Evolutionary conservation across 129 eudicot genomes (phyloP).

Genomic region (Artemisia argyi): DNA sequence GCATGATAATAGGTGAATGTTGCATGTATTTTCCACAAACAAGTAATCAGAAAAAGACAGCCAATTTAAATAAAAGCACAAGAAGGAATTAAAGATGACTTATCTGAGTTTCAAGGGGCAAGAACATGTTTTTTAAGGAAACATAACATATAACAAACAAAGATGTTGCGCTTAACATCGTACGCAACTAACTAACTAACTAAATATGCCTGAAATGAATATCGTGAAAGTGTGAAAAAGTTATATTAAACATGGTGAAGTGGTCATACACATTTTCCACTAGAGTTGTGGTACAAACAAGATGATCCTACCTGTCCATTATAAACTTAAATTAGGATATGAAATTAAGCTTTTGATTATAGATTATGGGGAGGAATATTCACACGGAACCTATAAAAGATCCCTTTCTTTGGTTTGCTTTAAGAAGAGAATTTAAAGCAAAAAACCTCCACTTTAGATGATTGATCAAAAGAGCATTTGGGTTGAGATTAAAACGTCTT

Average conservation of each 20-base stretch:
- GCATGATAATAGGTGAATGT: constrained; percentile 34
- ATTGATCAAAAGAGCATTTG: constrained; percentile 8
- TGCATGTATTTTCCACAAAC: constrained; percentile 42
- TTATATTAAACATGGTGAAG: neutral
- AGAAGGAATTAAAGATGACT: constrained; percentile 7
- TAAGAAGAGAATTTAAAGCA: constrained; percentile 4
- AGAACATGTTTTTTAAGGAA: neutral
- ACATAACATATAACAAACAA: neutral
- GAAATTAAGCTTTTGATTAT: constrained; percentile 12
- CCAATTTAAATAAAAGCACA: constrained; percentile 17
- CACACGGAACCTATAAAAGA: constrained; percentile 11
- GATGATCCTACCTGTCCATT: constrained; percentile 13
- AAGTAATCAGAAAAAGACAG: constrained; percentile 31
- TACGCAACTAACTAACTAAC: neutral
- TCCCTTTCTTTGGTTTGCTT: constrained; percentile 16
- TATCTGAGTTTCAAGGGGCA: constrained; percentile 26
- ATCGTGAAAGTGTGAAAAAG: neutral
- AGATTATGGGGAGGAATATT: constrained; percentile 7
- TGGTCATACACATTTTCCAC: constrained; percentile 16
- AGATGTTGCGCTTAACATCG: neutral
- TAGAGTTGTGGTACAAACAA: constrained; percentile 19
- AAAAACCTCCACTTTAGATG: constrained; percentile 6
- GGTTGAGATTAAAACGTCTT: no score
- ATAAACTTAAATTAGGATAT: constrained; percentile 22
- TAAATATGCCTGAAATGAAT: neutral